Base-by-base conservation (phyloP, 495 filamentous ascomycete species). In the Astrothelium subdiscretum region DNA sequence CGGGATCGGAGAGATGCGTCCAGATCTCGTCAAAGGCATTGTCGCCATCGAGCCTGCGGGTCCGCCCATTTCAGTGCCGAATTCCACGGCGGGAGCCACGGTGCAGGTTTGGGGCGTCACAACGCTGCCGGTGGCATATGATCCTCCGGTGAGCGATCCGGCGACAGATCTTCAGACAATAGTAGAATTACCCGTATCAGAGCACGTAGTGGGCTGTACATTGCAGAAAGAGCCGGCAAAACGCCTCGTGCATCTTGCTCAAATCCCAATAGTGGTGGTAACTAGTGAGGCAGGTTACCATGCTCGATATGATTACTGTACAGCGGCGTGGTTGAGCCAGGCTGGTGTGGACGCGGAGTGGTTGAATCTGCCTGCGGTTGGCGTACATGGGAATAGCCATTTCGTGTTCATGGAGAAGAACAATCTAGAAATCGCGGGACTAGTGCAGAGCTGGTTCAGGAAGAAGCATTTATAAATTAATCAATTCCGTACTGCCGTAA, bases 401-500 rank as follows among this genome's bases (percentile, higher is more conserved):
- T 75, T 85, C 68, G 73, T 80, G 59, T 83, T 83, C 63, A 69
- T 85, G 65, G 83, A 86, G 73, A 81, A 77, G 74, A 86, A 85
- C 59, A 85, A 76, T 65, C 71, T 79, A 57, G 66, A 72, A 3
- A 75, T 54, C 29, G 48, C 48, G 6, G 48, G 48, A 2, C 24
- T 54, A 15, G 48, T 20, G 10, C 24, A 27, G 24, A 20, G 29
- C 29, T 54, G 48, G 48, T 8, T 54, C 20, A 4, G 29, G 24
- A 54, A 54, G 48, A 54, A 54, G 48, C 11, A 29, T 54, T 15
- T 54, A 24, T 54, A 5, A 26, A 8, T 29, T 2, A 48, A 48
- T 48, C 20, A 48, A 18, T 40, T n/a, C n/a, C n/a, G n/a, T n/a
- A n/a, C n/a, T n/a, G n/a, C n/a, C n/a, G n/a, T n/a, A n/a, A n/a